Conservation (phyloP, 148 eudicot species). For the Rhododendron williamsianum region DNA sequence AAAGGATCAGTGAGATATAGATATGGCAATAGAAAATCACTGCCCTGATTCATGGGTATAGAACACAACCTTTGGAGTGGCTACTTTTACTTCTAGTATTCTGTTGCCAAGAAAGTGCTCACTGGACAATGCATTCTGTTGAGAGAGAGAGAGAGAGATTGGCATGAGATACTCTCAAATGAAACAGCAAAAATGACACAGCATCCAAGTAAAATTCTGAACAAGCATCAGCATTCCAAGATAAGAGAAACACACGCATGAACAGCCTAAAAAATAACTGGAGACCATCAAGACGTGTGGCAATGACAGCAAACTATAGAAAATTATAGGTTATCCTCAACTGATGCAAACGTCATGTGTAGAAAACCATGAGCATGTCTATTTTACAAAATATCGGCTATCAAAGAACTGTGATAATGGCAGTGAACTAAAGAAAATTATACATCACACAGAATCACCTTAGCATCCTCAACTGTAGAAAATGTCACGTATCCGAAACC, state of each 20-base stretch:
- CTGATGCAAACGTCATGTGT: slow-evolving; percentile 70
- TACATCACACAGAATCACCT: slow-evolving; percentile 34
- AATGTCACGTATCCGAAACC: slow-evolving; percentile 99
- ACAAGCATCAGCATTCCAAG: neutral
- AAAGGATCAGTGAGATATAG: neutral
- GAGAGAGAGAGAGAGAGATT: slow-evolving; percentile 3
- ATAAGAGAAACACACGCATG: neutral
- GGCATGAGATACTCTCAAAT: neutral
- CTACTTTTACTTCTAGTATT: slow-evolving; percentile 82
- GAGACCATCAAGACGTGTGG: neutral
- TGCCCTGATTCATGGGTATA: neutral
- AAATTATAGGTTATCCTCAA: slow-evolving; percentile 43
- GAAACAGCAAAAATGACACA: neutral
- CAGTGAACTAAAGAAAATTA: neutral
- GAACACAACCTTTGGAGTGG: slow-evolving; percentile 62
- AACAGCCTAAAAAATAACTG: neutral
- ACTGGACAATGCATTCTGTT: slow-evolving; percentile 58
- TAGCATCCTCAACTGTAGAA: slow-evolving; percentile 70
- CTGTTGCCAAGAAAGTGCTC: slow-evolving; percentile 83
- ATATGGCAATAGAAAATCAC: neutral
- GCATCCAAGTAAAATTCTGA: neutral
- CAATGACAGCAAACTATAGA: neutral
- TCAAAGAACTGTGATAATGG: neutral
- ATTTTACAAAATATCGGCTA: neutral
- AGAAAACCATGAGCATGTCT: slow-evolving; percentile 85